Conservation (phyloP, 805 yeast genomes). For the Pichia nanzhaoensis region DNA sequence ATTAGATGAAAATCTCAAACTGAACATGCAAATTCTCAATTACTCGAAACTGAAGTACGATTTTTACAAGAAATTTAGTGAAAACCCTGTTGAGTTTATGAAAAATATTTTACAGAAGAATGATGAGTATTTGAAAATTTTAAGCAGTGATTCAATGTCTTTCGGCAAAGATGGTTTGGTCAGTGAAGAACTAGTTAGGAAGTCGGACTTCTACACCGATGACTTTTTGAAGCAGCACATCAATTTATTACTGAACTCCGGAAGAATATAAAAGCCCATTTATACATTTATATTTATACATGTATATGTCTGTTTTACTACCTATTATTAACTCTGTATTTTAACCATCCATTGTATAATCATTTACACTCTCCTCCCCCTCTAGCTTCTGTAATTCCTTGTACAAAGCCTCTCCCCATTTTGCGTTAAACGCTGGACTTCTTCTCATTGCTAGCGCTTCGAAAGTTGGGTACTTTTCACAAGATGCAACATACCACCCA, state of each 20-base stretch:
- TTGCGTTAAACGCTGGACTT: constrained; percentile 13
- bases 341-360: neutral
- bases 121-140: constrained; percentile 74
- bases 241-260: constrained; percentile 61
- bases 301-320: neutral
- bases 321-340: neutral
- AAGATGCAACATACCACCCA: constrained; percentile 24
- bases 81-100: constrained; percentile 73
- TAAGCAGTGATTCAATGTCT: constrained; percentile 62
- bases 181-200: constrained; percentile 84
- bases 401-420: constrained; percentile 15
- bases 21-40: constrained; percentile 47
- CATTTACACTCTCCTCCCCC: neutral
- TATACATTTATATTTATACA: neutral
- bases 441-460: constrained; percentile 22
- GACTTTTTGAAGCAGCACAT: constrained; percentile 74
- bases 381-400: constrained; percentile 11
- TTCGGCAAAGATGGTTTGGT: constrained; percentile 27
- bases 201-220: constrained; percentile 75
- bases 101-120: constrained; percentile 73
- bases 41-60: constrained; percentile 60
- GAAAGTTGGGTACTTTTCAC: constrained; percentile 24
- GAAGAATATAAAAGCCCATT: constrained; percentile 30
- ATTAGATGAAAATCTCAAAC: constrained; percentile 32
- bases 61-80: constrained; percentile 66